Evolutionary conservation across 148 eudicot genomes (phyloP).

Genomic region (Fagopyrum homotropicum): DNA sequence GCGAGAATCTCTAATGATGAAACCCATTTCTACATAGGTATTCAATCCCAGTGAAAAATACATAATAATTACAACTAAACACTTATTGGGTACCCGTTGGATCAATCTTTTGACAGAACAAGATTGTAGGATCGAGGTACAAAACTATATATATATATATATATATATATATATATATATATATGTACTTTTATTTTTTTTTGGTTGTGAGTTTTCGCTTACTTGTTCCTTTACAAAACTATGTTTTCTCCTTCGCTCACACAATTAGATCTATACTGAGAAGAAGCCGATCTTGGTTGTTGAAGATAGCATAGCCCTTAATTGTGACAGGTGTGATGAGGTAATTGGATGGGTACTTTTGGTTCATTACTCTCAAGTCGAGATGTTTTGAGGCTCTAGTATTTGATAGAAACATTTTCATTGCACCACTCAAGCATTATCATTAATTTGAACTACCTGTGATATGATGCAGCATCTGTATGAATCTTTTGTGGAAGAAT

Average conservation of each 20-base stretch:
- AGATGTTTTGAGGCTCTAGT: no score
- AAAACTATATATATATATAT: not conserved
- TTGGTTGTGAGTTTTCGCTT: not conserved
- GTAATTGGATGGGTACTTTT: slow-evolving; percentile 81
- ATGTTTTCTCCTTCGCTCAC: not conserved
- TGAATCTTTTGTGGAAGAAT: no score
- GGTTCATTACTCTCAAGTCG: not conserved
- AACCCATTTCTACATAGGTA: slow-evolving; percentile 79
- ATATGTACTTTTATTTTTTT: no score
- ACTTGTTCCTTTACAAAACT: not conserved
- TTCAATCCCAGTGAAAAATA: slow-evolving; percentile 89
- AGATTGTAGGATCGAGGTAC: slow-evolving; percentile 89
- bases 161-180: no score
- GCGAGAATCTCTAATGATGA: slow-evolving; percentile 41
- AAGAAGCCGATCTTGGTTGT: slow-evolving; percentile 85
- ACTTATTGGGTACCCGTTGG: slow-evolving; percentile 98
- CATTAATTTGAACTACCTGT: no score
- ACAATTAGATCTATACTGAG: slow-evolving; percentile 75
- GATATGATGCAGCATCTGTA: no score
- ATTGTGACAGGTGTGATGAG: slow-evolving; percentile 90
- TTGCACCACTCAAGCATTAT: no score
- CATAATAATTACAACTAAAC: slow-evolving; percentile 86
- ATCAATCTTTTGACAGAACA: slow-evolving; percentile 77
- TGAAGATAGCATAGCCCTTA: slow-evolving; percentile 85
- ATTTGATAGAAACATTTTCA: no score